A percentile compares a stretch with the other conserved stretches of the same genome.
These are phyloP conservation scores for Vitis rupestris DNA, from an alignment of 164 flowering plant genomes.

Conservation along the genomic window DNA sequence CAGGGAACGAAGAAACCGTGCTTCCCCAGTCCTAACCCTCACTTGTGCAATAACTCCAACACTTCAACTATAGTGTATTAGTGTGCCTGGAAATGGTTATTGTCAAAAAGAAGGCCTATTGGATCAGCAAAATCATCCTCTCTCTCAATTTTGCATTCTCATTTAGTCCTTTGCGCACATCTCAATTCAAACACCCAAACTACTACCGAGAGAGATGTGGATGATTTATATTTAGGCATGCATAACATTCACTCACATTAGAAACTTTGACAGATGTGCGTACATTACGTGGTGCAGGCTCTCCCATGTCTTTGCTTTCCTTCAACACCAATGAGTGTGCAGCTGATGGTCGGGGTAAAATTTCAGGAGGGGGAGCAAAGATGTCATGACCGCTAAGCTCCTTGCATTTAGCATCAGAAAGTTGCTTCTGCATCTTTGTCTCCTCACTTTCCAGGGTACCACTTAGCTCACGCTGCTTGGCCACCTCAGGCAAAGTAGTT, in stretches of 20 bases:
- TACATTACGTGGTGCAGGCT: constrained; percentile 51
- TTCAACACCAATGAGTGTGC: constrained; percentile 51
- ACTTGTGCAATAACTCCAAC: too few species aligned
- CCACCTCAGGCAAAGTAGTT: constrained; percentile 70
- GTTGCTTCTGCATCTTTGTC: constrained; percentile 61
- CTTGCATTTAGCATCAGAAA: constrained; percentile 78
- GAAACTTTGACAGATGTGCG: constrained; percentile 60
- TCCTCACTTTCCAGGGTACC: constrained; percentile 83
- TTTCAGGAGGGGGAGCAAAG: constrained; percentile 88
- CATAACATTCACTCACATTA: constrained; percentile 30
- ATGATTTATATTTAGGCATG: too few species aligned
- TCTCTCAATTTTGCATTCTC: too few species aligned
- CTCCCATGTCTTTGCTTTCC: constrained; percentile 62
- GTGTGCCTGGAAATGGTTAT: too few species aligned
- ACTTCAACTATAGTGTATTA: too few species aligned
- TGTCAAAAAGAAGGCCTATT: too few species aligned
- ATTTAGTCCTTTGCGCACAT: too few species aligned
- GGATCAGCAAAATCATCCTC: too few species aligned
- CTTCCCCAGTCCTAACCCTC: too few species aligned
- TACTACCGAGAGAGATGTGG: too few species aligned
- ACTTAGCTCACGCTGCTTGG: constrained; percentile 93
- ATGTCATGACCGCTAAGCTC: constrained; percentile 96
- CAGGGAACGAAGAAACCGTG: too few species aligned
- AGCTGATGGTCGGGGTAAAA: constrained; percentile 48
- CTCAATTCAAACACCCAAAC: too few species aligned